Conservation (phyloP, 202 grass and related monocot genomes). For the Eragrostis tef region DNA sequence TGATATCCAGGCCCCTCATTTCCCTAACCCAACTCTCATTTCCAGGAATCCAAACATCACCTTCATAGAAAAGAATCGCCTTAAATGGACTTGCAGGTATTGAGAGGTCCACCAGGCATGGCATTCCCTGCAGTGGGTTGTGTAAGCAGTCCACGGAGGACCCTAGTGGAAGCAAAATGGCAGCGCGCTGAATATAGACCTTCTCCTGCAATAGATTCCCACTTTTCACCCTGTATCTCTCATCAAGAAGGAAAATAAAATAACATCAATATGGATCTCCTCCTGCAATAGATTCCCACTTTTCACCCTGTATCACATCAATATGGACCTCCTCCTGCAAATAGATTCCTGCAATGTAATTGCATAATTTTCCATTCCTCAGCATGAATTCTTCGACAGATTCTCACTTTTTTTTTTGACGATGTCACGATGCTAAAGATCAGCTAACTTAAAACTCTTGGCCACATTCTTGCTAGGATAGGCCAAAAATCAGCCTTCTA, state of each 20-base stretch:
- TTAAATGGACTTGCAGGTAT: not conserved
- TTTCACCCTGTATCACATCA: not conserved
- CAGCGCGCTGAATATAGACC: not conserved
- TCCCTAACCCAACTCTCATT: too few relatives aligned
- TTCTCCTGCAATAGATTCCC: not conserved
- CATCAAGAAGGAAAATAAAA: too few relatives aligned
- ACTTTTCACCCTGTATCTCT: too few relatives aligned
- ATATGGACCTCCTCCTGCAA: too few relatives aligned
- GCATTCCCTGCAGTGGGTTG: not conserved
- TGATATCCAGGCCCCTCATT: too few relatives aligned
- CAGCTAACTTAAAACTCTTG: not conserved
- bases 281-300: not conserved
- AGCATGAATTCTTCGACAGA: not conserved
- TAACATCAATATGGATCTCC: too few relatives aligned
- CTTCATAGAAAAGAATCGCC: not conserved
- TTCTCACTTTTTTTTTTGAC: not conserved
- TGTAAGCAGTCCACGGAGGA: not conserved
- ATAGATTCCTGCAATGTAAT: not conserved
- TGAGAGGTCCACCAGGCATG: not conserved
- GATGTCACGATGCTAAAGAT: not conserved
- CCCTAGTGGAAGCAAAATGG: slow-evolving; percentile 8
- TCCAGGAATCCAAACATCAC: too few relatives aligned
- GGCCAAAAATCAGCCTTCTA: not conserved
- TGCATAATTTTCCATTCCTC: slow-evolving; percentile 12
- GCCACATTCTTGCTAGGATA: slow-evolving; percentile 9